Percentiles rank a stretch among this genome's conserved stretches.
phyloP scores from a whole-genome alignment of 2,329 filamentous ascomycete genomes.

The Phialocephala sp. region DNA sequence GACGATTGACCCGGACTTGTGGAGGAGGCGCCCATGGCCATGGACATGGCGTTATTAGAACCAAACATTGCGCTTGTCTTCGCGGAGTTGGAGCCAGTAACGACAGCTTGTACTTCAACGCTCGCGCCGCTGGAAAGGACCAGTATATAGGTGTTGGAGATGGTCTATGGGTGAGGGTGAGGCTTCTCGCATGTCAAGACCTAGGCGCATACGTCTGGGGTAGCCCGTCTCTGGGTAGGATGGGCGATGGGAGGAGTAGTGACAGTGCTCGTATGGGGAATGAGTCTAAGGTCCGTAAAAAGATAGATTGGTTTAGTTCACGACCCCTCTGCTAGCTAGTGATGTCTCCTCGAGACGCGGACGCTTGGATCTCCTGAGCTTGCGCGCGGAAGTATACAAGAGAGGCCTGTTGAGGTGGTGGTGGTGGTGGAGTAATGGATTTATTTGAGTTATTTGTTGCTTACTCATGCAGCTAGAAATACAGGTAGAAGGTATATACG shows the following conservation, averaged over 20 bases:
- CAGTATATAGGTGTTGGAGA: not conserved
- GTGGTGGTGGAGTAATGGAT: not conserved
- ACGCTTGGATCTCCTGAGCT: conserved; percentile 7
- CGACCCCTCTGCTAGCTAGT: conserved; percentile 7
- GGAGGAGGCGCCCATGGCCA: conserved; percentile 27
- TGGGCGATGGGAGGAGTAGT: not conserved
- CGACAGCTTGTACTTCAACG: not conserved
- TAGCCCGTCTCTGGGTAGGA: not conserved
- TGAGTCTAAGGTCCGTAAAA: not conserved
- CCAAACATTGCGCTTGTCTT: conserved; percentile 31
- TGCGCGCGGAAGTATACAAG: conserved; percentile 4
- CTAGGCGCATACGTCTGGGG: not conserved
- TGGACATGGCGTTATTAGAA: conserved; percentile 26
- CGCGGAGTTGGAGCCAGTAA: conserved; percentile 3
- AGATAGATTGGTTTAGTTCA: conserved; percentile 7
- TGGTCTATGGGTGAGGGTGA: conserved; percentile 2
- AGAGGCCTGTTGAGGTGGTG: not conserved
- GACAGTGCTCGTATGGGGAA: not conserved
- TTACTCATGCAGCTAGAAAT: not conserved
- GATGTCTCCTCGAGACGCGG: conserved; percentile 7
- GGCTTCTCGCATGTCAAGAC: conserved; percentile 3
- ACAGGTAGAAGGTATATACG: not conserved
- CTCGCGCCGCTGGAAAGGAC: not conserved
- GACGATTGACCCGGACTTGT: conserved; percentile 35
- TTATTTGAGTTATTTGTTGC: not conserved